Evolutionary conservation across 345 rosid species (phyloP), one percentile per base, ranked within the genome.

Genomic region (Luvunga scandens): DNA sequence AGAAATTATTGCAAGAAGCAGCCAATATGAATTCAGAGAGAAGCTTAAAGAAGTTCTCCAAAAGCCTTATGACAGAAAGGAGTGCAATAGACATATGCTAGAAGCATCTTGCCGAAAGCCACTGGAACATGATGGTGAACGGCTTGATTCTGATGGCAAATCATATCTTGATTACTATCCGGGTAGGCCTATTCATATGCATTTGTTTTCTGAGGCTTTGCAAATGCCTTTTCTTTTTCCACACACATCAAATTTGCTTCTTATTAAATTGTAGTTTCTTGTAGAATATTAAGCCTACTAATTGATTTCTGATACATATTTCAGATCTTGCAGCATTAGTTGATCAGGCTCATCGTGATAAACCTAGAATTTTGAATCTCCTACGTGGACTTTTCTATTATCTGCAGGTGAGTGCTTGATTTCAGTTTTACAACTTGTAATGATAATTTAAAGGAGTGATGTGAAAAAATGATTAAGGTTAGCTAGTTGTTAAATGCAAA

Each of bases 321-420:
- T 86, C 90, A 91, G 98, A 89, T 76, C 84, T 94, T 65, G 75
- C 69, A 50, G 57, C 13, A 60, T 79, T 77, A 73, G 45, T 84
- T 25, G 61, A 66, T 62, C 19, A 22, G 9, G 69, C 68, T 12
- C 14, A 38, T 77, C 33, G 71, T 59, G 85, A 91, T 78, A 59
- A 0, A 34, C 71, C 16, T 48, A 80, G 82, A 80, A 81, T 72
- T 60, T 81, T 92, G 76, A 88, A 85, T 81, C 84, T 94, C 62
- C 81, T 94, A 75, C 98, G 96, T 12, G 97, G 93, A 61, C 92
- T 92, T 79, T 87, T 89, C 90, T 94, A 75, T 80, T 92, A 93
- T 86, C 60, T 92, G 80, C 50, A 84, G 87, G 98, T 91, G 78
- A 89, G 83, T 77, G 33, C 45, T 79, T 64, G 69, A 38, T 83